Base-by-base conservation (phyloP, 1,284 basidiomycete species). In the Ceratobasidium sp. region DNA sequence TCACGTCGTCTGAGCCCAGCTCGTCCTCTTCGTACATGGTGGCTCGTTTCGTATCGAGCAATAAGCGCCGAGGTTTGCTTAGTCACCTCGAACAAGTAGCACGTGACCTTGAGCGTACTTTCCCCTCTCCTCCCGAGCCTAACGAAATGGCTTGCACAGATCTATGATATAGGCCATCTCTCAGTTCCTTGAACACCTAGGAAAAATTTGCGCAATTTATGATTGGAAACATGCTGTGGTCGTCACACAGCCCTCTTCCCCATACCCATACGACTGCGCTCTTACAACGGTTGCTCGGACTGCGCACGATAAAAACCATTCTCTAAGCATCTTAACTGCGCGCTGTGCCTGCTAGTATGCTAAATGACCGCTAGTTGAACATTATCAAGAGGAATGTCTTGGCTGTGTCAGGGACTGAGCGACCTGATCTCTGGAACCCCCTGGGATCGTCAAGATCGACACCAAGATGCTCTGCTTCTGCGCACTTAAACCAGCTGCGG, bases 1-100 rank as follows among this genome's bases (percentile, higher is more conserved):
- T 59, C 44, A 76, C 79, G 48, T 79, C 79, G 33, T 79, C 79
- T 6, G 79, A 79, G 44, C 70, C 79, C 20, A 78, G 54, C 41
- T 69, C 64, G 57, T 79, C 79, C 1, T 27, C 60, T 59, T 65
- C 14, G 48, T 69, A 77, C 68, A 70, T 70, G 46, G 66, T 68
- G 66, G 66, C 54, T 52, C n/a, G 48, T 54, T 35, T 68, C 38
- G 44, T 30, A n/a, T 23, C 35, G 18, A 41, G 35, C 20, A 30
- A 44, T 38, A n/a, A 41, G 30, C 38, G 38, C 35, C n/a, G 5
- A 41, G 35, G 6, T 59, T 18, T 23, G 55, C 3, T 27, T 59
- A 6, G 27, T 27, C 23, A 59, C 7, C 57, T 5, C 38, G 38
- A 38, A 8, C 38, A 38, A 38, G 38, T 8, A 8, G 38, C 38